Conservation (phyloP, 805 yeast species). For the Yarrowia divulgata region DNA sequence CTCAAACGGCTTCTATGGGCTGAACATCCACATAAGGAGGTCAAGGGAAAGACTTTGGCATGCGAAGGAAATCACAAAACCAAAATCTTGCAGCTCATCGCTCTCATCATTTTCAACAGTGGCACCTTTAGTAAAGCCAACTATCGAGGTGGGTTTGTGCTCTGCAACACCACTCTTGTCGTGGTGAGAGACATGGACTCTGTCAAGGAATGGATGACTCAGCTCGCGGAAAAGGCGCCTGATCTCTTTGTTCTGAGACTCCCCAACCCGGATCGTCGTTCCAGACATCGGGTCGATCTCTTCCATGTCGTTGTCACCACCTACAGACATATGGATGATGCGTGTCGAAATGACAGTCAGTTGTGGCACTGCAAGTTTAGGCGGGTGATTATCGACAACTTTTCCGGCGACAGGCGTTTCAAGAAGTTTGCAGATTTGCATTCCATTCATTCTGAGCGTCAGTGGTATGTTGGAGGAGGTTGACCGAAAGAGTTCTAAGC, state of each 20-base stretch:
- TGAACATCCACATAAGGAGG: not conserved
- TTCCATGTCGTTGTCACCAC: conserved; percentile 8
- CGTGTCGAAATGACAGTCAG: not conserved
- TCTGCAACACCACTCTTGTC: not conserved
- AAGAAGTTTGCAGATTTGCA: not conserved
- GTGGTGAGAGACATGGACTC: not conserved
- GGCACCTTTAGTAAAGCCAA: not conserved
- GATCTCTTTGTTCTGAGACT: not conserved
- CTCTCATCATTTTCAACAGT: not conserved
- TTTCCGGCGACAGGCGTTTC: not conserved
- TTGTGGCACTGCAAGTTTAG: not conserved
- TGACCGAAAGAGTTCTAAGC: too few relatives aligned
- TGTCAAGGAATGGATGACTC: not conserved
- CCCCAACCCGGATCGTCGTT: not conserved
- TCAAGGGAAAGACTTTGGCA: not conserved
- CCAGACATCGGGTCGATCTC: not conserved
- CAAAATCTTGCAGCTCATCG: not conserved
- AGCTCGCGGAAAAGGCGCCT: not conserved
- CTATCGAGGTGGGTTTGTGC: not conserved
- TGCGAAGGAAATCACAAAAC: not conserved
- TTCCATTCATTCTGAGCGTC: not conserved
- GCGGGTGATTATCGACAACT: not conserved
- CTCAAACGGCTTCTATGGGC: not conserved
- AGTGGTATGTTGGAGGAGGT: not conserved
- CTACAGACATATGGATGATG: not conserved